Evolutionary conservation across 495 filamentous ascomycete genomes (phyloP), one percentile per base, ranked within the genome.

Genomic region (Wilcoxina mikolae): DNA sequence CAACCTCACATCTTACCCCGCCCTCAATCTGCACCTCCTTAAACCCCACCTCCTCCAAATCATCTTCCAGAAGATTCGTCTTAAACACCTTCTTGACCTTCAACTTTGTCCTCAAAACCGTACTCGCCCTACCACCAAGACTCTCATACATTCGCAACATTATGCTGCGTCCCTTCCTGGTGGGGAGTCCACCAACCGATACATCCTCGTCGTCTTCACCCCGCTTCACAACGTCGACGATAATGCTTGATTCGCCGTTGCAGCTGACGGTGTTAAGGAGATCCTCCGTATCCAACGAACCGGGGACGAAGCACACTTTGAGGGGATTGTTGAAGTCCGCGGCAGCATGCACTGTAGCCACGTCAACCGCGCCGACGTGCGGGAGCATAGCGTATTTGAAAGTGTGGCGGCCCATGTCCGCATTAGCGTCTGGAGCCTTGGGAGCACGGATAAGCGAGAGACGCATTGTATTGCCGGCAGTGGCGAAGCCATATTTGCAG

Each of bases 201-300:
- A 95, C 79, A 61, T 94, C 91, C 66, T 85, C 86, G 59, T 98
- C 91, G 60, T 98, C 91, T 69, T 96, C 93, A 23, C 87, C 91
- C 51, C 91, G 67, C 29, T 74, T 71, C 15, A 90, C 69, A 3
- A 77, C 63, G 24, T 68, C 67, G 60, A 80, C 69, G 5, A 69
- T 60, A 29, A 68, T 63, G 3, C 47, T 55, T 18, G 71, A 67
- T 27, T 59, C 65, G 11, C 58, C 62, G 10, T 60, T 61, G 46
- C 68, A 51, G 17, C 70, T 56, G 7, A 71, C 62, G 23, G 66
- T 56, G 25, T 70, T 57, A 7, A 74, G 57, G 22, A 53, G 17
- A 29, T 54, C 26, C 23, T 54, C 15, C 1, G n/a, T n/a, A n/a
- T n/a, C n/a, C n/a, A n/a, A n/a, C n/a, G n/a, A n/a, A n/a, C n/a